A percentile compares a stretch with the other conserved stretches of the same genome.
Evolutionary conservation across 2,329 filamentous ascomycete genomes (phyloP).

Genomic region (Calonectria pteridis): DNA sequence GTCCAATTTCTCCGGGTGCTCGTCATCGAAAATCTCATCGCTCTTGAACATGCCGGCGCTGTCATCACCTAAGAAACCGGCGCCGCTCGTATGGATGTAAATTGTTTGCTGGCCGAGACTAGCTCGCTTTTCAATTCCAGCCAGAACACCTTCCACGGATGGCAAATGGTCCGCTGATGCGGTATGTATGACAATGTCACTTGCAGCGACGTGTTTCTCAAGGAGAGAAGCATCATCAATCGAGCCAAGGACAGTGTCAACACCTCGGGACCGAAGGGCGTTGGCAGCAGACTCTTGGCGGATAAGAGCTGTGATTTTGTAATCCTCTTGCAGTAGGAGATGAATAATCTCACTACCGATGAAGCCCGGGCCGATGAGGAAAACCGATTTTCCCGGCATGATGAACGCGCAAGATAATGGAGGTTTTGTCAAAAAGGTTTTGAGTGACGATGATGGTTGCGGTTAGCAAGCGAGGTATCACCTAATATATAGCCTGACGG

Average conservation of each 20-base stretch:
- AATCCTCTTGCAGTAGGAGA: not conserved
- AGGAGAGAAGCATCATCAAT: not conserved
- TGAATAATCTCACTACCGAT: slow-evolving; percentile 7
- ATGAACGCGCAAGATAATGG: not conserved
- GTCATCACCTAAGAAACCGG: not conserved
- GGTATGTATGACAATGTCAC: slow-evolving; percentile 4
- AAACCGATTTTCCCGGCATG: not conserved
- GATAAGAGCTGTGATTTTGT: not conserved
- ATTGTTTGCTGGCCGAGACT: not conserved
- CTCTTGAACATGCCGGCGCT: not conserved
- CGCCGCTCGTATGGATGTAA: slow-evolving; percentile 4
- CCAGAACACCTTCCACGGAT: not conserved
- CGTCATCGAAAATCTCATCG: not conserved
- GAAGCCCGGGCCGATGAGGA: slow-evolving; percentile 17
- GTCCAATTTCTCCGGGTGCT: not conserved
- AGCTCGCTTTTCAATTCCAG: not conserved
- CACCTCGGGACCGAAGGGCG: not conserved
- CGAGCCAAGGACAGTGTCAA: not conserved
- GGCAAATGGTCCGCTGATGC: not conserved
- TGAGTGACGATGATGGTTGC: not conserved
- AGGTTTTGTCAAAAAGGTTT: not conserved
- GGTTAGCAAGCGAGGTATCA: not conserved
- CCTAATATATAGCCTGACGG: not conserved
- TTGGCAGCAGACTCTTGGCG: not conserved
- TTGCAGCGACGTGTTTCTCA: not conserved